Evolutionary conservation across 257 asterid species (phyloP), one percentile per base, ranked within the genome.

Genomic region (Solanum lignicaule): DNA sequence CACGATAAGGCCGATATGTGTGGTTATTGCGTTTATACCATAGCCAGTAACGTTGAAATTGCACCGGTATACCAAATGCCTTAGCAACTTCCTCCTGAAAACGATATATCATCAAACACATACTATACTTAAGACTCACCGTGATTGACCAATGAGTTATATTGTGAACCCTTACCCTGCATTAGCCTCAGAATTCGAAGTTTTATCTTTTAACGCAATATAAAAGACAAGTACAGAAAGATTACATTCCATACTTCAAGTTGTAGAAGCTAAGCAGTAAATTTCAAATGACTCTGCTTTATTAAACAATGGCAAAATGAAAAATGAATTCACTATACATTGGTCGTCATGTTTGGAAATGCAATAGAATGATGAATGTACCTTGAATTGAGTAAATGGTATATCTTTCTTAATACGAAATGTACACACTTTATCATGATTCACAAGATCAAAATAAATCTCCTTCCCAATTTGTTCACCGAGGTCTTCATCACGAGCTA

Each of bases 11-110:
- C 32, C 98, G 94, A 88, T 94, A 95, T 1, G 98, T 94, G 73
- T 94, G 96, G 89, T 95, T 95, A 74, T 94, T 97, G 71, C 98
- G 94, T 91, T 94, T 94, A 43, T 94, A 94, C 98, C 98, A 95
- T 75, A 93, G 88, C 98, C 98, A 95, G 88, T 92, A 94, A 85
- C 98, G 98, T 76, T 94, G 98, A 87, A 89, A 94, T 82, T 92
- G 95, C 72, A 94, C 94, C 9, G 98, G 98, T 88, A 95, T 87
- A 33, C 95, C 95, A 71, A 95, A 90, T 88, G 91, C 97, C 90
- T 92, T 95, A 29, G 98, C 96, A 84, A 95, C 95, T 91, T 95
- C 98, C 88, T 92, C 98, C 98, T 95, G 92, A 39, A 90, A 91
- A 29, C 87, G 25, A 79, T 43, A 6, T 62, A 86, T 4, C 10